Evolutionary conservation across 768 basidiomycete species (phyloP).

Genomic region (Tulasnella sp.): DNA sequence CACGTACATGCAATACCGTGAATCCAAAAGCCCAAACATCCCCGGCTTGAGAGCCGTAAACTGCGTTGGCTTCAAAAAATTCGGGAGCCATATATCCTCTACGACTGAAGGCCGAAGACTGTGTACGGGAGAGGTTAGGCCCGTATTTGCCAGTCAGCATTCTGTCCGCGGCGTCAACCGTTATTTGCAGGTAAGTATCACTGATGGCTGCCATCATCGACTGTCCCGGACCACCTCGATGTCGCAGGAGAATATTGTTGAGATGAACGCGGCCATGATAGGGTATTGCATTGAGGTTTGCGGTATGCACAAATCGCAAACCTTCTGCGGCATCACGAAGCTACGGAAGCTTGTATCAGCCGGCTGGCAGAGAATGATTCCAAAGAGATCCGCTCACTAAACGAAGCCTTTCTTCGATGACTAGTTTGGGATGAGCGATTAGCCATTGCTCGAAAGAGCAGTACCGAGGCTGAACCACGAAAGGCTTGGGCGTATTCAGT

Average conservation of each 20-base stretch:
- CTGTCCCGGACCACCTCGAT: neutral
- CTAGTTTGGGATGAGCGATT: neutral
- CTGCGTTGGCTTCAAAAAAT: neutral
- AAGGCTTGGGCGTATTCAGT: neutral
- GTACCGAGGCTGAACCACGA: neutral
- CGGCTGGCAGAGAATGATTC: neutral
- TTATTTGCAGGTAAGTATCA: neutral
- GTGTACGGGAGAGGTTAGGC: neutral
- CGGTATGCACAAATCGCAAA: neutral
- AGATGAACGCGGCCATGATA: neutral
- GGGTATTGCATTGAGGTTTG: neutral
- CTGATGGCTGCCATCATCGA: neutral
- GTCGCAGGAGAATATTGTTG: neutral
- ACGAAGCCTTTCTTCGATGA: neutral
- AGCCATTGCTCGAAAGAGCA: neutral
- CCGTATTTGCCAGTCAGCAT: neutral
- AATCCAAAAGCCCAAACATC: neutral
- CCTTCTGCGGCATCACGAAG: neutral
- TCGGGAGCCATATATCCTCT: neutral
- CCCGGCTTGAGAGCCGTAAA: neutral
- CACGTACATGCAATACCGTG: neutral
- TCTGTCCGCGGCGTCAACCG: neutral
- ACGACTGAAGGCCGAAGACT: neutral
- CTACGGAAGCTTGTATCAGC: neutral
- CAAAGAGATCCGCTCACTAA: neutral